Percentiles rank a stretch among this genome's conserved stretches.
Evolutionary conservation across 306 rosid genomes (phyloP).

Genomic region (Gastrolobium bilobum): DNA sequence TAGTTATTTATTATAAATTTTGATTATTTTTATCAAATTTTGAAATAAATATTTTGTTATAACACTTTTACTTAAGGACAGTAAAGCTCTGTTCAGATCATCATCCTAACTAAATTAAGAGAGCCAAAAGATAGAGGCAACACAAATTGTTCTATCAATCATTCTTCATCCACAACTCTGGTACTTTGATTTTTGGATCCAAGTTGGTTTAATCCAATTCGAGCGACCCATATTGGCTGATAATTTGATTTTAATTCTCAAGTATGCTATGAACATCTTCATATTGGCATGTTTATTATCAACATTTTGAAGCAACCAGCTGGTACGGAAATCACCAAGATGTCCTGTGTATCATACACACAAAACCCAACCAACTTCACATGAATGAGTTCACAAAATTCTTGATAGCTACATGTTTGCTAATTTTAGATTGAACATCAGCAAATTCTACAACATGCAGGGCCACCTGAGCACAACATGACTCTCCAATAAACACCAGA

Average conservation of each 20-base stretch:
- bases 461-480: conserved; percentile 47
- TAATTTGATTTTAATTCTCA: neutral
- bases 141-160: neutral
- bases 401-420: conserved; percentile 41
- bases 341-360: neutral
- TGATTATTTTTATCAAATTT: no score
- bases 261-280: neutral
- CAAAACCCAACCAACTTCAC: conserved; percentile 45
- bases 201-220: no score
- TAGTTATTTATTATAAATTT: no score
- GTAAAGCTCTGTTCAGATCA: neutral
- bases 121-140: neutral
- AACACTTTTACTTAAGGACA: neutral
- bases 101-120: neutral
- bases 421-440: conserved; percentile 48
- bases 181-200: no score
- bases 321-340: conserved; percentile 7
- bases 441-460: conserved; percentile 48
- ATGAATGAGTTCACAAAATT: conserved; percentile 46
- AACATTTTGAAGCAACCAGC: neutral
- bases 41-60: no score
- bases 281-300: neutral
- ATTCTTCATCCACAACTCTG: neutral
- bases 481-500: conserved; percentile 57
- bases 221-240: no score